Evolutionary conservation across 371 early-diverging fungal species (phyloP), one percentile per base, ranked within the genome.

Genomic region (Gilbertella persicaria): DNA sequence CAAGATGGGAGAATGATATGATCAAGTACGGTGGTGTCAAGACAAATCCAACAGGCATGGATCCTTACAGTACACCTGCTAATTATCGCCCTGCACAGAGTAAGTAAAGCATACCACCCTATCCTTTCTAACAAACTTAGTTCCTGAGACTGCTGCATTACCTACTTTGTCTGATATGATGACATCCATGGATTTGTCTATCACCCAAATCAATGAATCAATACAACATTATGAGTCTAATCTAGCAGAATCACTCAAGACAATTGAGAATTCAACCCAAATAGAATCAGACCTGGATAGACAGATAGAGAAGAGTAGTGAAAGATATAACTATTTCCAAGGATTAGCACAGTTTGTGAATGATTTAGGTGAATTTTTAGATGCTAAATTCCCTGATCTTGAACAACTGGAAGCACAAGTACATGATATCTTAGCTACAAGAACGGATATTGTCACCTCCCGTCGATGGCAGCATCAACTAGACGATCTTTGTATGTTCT

Each of bases 311-410:
- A 66, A 60, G 6, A 66, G 75, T 0, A 79, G 82, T 35, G 58
- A 64, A 8, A 75, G 87, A 24, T 88, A 86, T 57, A 79, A 72
- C 16, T 90, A 84, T 58, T 90, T 85, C 60, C 87, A 87, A 51
- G 76, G 82, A 21, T 59, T 88, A n/a, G 62, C 69, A 24, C 69
- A 75, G 1, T 86, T 74, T 62, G 71, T 84, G 17, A 75, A 80
- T 19, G 83, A 85, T 52, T 61, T 88, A 39, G 87, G 83, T 2
- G 86, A 85, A 33, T 84, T 88, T 51, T 72, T 88, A 35, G 91
- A 90, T 61, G 80, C 71, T 23, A 87, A 87, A 79, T 82, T 83
- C 56, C 82, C 85, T 0, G 76, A 75, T 17, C 62, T 89, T 23
- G 88, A 87, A 45, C 53, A 75, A 21, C 60, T 86, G n/a, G 89